These are phyloP conservation scores for Boletellus ananas DNA, from an alignment of 768 basidiomycete genomes.

Conservation along the genomic window DNA sequence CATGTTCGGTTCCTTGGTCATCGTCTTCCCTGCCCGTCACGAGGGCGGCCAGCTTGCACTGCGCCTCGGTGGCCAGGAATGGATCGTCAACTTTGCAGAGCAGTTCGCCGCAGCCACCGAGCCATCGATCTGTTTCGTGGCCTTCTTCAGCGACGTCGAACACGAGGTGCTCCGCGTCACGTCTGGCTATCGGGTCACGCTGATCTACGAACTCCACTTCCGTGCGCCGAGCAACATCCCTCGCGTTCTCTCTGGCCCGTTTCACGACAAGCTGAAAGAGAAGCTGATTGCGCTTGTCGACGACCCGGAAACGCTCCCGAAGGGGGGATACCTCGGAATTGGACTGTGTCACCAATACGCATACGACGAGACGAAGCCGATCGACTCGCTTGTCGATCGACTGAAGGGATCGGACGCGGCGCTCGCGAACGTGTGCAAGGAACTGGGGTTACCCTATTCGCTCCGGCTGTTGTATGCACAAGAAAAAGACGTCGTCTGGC, in stretches of 20 bases:
- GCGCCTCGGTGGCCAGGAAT: neutral
- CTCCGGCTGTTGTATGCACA: slow-evolving; percentile 1
- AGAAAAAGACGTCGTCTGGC: neutral
- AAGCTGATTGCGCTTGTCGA: slow-evolving; percentile 15
- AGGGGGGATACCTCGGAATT: slow-evolving; percentile 33
- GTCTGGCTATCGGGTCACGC: slow-evolving; percentile 40
- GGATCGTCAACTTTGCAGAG: neutral
- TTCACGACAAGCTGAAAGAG: neutral
- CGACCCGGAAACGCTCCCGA: slow-evolving; percentile 27
- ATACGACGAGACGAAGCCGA: neutral
- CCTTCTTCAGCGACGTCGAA: slow-evolving; percentile 42
- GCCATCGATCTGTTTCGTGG: slow-evolving; percentile 32
- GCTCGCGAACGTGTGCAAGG: slow-evolving; percentile 3
- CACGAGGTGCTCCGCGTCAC: slow-evolving; percentile 41
- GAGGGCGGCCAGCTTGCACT: slow-evolving; percentile 35
- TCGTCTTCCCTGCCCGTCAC: slow-evolving; percentile 44
- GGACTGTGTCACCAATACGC: slow-evolving; percentile 34
- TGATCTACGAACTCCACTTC: slow-evolving; percentile 38
- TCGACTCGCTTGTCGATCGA: neutral
- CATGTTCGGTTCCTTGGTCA: slow-evolving; percentile 36
- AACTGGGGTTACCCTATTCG: neutral
- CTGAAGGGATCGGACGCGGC: slow-evolving; percentile 5
- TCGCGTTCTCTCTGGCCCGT: neutral
- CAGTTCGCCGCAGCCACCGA: neutral
- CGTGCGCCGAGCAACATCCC: neutral